These are phyloP conservation scores for Geotrichum fermentans DNA, from an alignment of 1,139 yeast species.

Conservation along the genomic window DNA sequence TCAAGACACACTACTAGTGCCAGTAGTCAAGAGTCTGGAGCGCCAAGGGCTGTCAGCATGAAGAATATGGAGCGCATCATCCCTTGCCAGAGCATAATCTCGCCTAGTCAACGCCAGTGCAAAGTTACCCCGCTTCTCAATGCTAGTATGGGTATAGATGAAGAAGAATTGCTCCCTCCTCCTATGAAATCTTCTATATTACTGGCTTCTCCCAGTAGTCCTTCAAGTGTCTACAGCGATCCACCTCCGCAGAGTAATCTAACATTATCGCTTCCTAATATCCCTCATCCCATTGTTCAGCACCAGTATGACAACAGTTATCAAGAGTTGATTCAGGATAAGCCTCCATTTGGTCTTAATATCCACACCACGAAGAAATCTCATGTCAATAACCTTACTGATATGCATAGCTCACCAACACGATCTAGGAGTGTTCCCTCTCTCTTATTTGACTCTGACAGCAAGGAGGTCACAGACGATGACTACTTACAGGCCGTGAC, in stretches of 20 bases:
- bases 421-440: constrained; percentile 13
- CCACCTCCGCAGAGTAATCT: background rate
- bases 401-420: background rate
- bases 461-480: background rate
- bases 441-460: background rate
- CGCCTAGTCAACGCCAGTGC: background rate
- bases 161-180: background rate
- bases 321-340: constrained; percentile 1
- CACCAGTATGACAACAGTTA: constrained; percentile 5
- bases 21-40: background rate
- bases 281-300: no score
- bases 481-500: constrained; percentile 1
- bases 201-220: constrained; percentile 8
- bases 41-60: constrained; percentile 6
- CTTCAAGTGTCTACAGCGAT: constrained; percentile 13
- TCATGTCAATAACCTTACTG: background rate
- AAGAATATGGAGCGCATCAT: background rate
- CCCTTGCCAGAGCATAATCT: no score
- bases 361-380: background rate
- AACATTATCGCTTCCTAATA: background rate
- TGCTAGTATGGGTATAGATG: no score
- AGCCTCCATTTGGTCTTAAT: background rate
- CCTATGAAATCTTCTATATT: background rate
- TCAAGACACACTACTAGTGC: background rate
- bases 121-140: background rate